Conservation (phyloP, 2,329 filamentous ascomycete species). For the Trichoderma simmonsii region DNA sequence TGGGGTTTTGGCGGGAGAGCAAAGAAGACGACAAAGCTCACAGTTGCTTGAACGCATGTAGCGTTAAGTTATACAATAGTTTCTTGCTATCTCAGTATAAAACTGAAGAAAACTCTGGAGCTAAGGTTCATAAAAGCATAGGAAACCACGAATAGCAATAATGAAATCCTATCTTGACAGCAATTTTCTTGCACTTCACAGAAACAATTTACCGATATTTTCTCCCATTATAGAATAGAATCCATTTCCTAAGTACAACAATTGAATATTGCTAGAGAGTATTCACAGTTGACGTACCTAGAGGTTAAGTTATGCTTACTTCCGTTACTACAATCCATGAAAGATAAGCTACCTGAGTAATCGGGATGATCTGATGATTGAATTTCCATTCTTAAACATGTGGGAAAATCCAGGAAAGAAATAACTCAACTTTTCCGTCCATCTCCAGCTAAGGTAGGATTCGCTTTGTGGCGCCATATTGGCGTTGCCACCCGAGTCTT, state of each 20-base stretch:
- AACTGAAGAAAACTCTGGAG: neutral
- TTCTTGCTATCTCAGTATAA: neutral
- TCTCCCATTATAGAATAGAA: neutral
- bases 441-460: neutral
- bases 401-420: neutral
- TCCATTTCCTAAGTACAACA: neutral
- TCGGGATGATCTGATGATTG: neutral
- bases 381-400: neutral
- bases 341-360: neutral
- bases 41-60: neutral
- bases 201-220: neutral
- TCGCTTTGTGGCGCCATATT: neutral
- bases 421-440: neutral
- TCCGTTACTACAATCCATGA: neutral
- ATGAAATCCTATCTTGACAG: neutral
- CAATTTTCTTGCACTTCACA: neutral
- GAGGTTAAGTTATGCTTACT: neutral
- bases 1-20: conserved; percentile 49
- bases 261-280: neutral
- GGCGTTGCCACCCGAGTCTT: neutral
- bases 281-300: neutral
- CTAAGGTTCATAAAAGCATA: neutral
- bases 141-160: neutral
- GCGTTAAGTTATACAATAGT: neutral
- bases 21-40: neutral